A percentile compares a stretch with the other conserved stretches of the same genome.
Conservation (phyloP, 2,329 filamentous ascomycete species). For the Alternaria conjuncta region DNA sequence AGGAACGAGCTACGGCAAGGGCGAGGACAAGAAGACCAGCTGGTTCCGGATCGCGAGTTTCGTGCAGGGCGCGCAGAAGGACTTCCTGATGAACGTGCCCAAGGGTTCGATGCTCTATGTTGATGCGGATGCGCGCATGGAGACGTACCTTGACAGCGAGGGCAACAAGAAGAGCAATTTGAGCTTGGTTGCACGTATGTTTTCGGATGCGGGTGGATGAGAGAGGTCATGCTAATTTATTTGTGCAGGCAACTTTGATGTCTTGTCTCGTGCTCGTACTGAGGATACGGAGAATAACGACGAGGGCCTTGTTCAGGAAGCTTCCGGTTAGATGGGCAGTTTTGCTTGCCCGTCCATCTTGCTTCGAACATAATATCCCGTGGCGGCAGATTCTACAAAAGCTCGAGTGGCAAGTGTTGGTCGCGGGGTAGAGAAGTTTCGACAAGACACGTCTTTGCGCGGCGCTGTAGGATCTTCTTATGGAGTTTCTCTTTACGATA, state of each 20-base stretch:
- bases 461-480: slow-evolving; percentile 13
- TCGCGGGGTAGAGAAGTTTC: background rate
- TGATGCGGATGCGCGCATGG: slow-evolving; percentile 79
- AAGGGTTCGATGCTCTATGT: slow-evolving; percentile 86
- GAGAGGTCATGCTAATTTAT: background rate
- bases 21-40: slow-evolving; percentile 76
- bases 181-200: slow-evolving; percentile 82
- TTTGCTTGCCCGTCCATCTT: background rate
- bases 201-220: background rate
- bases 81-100: slow-evolving; percentile 73
- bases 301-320: slow-evolving; percentile 44
- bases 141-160: slow-evolving; percentile 67
- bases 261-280: slow-evolving; percentile 36
- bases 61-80: slow-evolving; percentile 70
- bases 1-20: slow-evolving; percentile 69
- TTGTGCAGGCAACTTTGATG: slow-evolving; percentile 43
- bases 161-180: slow-evolving; percentile 70
- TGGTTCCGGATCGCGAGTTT: slow-evolving; percentile 87
- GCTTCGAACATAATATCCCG: background rate
- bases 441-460: background rate
- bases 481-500: slow-evolving; percentile 2
- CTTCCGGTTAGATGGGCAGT: slow-evolving; percentile 20
- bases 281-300: slow-evolving; percentile 36
- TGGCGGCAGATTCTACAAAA: background rate
- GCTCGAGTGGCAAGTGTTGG: background rate